Base-by-base conservation (phyloP, 2,329 filamentous ascomycete genomes). In the Botrytis cinerea region DNA sequence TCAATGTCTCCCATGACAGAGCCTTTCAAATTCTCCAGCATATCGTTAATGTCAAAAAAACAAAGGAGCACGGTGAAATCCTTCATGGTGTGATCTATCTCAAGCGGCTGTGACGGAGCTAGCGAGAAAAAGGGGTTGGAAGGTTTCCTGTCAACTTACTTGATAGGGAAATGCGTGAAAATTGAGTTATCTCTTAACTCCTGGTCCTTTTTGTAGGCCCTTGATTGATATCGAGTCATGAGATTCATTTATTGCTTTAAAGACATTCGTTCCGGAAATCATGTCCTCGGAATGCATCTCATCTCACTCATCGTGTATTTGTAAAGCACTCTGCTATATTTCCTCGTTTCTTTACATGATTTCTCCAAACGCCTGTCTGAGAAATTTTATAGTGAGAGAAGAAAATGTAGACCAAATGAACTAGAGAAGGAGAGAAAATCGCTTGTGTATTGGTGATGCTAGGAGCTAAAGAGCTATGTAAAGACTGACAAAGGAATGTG, bases 261-360 rank as follows among this genome's bases (percentile, higher is more conserved):
- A 51, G 4, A 51, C 12, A 6, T 51, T n/a, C 4, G 22, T 4
- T 14, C 0, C 12, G 22, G 14, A 46, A 51, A 38, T 10, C 12
- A n/a, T 51, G 4, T 3, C 10, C 22, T 51, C 22, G 1, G 14
- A 1, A n/a, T 6, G 0, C 10, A 51, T 5, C 4, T 51, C 22
- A 51, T 51, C 22, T 12, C 6, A 6, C 48, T n/a, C 22, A 51
- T 14, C 25, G 48, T 14, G 48, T 5, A 14, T n/a, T 51, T n/a
- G 6, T 6, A 6, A n/a, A 51, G 48, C 48, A 51, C 10, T 14
- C 4, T 51, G 0, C 25, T n/a, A 14, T n/a, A 14, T 51, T n/a
- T n/a, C 10, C 22, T 14, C 48, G 14, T 6, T n/a, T 1, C 4
- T n/a, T 4, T 25, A n/a, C 4, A n/a, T 0, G 0, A 14, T 51